Base-by-base conservation (phyloP, 2,329 filamentous ascomycete genomes). In the Trichoderma citrinoviride region DNA sequence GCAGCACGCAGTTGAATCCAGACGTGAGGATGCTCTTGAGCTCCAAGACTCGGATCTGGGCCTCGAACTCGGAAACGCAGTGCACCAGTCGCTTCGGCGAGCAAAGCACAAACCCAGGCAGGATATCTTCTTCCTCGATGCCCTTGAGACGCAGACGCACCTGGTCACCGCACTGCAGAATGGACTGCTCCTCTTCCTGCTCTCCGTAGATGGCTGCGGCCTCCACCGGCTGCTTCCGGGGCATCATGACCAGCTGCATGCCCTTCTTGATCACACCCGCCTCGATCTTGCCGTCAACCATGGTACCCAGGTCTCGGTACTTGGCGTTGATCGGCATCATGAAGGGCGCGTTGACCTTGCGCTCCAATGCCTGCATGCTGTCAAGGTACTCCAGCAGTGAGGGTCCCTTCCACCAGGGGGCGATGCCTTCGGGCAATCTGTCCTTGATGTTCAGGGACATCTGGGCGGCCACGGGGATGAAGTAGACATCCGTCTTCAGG, bases 271-370 rank as follows among this genome's bases (percentile, higher is more conserved):
- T 84, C 53, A 97, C 90, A 76, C 93, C 94, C 19, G 93, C 91
- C 79, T 99, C 95, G 69, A 99, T 91, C 84, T 97, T 97, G 70
- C 95, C 95, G 81, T 99, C 96, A 47, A 97, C 87, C 86, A 99
- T 93, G 67, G 95, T 99, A 72, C 95, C 95, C 85, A 99, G 90
- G 76, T 99, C 96, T 72, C 91, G 87, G 82, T 98, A 99, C 81
- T 99, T 99, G 78, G 92, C 92, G 68, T 91, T 91, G 69, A 99
- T 85, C 8, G 95, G 91, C 93, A 99, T 97, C 95, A 99, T 98
- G 84, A 99, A 98, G 10, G 95, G 94, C 2, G 95, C 95, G 72
- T 97, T 97, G 72, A 97, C 80, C 83, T 98, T 99, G 72, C 95
- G 92, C 77, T 99, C 94, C 44, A 97, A 85, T 14, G 94, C 88